phyloP scores from a whole-genome alignment of 2,329 filamentous ascomycete genomes.

The Sporothrix luriei region DNA sequence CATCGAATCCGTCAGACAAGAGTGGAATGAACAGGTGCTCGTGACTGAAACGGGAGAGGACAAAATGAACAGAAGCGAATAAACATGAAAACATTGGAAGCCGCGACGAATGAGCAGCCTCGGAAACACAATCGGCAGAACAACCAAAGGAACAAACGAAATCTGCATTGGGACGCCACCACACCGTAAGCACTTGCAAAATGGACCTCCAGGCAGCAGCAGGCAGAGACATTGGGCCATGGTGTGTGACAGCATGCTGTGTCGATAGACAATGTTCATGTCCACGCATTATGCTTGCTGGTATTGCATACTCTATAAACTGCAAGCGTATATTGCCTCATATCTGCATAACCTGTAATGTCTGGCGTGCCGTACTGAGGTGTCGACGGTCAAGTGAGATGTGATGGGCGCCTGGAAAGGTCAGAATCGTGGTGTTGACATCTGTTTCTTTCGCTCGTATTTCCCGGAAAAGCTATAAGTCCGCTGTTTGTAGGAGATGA shows the following conservation, averaged over 20 bases:
- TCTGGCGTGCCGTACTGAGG: background rate
- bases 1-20: background rate
- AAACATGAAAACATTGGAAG: no score
- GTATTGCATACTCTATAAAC: constrained; percentile 2
- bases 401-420: background rate
- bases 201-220: background rate
- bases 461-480: background rate
- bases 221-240: background rate
- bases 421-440: background rate
- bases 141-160: background rate
- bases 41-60: background rate
- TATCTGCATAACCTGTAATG: background rate
- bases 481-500: background rate
- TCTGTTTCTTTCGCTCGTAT: background rate
- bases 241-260: background rate
- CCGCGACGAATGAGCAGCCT: no score
- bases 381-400: background rate
- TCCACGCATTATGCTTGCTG: no score
- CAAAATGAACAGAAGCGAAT: background rate
- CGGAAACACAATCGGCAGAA: background rate
- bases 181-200: constrained; percentile 17
- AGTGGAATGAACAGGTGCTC: background rate
- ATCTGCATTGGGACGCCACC: background rate
- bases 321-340: no score
- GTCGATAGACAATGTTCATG: background rate